Conservation (phyloP, 495 filamentous ascomycete species). For the Jackrogersella multiformis region DNA sequence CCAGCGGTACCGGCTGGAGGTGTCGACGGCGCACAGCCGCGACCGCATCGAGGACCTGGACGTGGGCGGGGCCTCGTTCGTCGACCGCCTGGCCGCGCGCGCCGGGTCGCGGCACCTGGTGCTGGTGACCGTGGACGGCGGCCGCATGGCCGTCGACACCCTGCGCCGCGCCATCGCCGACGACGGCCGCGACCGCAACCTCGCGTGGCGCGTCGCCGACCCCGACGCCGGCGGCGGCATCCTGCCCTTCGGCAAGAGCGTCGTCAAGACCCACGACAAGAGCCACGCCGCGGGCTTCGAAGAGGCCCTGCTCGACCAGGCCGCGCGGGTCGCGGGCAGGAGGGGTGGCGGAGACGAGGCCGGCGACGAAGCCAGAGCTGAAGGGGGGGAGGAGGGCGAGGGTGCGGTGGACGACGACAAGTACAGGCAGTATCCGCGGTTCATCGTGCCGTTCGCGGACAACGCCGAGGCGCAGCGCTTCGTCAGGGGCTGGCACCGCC, state of each 20-base stretch:
- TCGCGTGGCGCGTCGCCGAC: constrained; percentile 53
- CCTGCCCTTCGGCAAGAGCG: constrained; percentile 41
- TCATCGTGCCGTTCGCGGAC: constrained; percentile 60
- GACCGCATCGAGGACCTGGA: constrained; percentile 51
- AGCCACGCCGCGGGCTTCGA: not conserved
- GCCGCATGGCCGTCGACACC: constrained; percentile 34
- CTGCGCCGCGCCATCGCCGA: constrained; percentile 50
- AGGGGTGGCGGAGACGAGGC: constrained; percentile 2
- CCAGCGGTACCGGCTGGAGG: constrained; percentile 33
- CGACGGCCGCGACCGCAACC: constrained; percentile 56
- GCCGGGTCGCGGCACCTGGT: constrained; percentile 52
- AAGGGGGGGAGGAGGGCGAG: not conserved
- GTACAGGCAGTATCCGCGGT: constrained; percentile 48
- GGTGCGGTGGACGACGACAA: not conserved
- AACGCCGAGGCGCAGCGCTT: constrained; percentile 63
- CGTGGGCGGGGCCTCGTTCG: constrained; percentile 47
- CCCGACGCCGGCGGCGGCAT: constrained; percentile 31
- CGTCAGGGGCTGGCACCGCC: constrained; percentile 64
- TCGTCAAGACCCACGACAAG: constrained; percentile 32
- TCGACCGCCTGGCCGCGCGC: constrained; percentile 44
- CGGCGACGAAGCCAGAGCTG: too few relatives aligned
- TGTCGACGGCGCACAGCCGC: constrained; percentile 39
- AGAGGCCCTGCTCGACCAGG: constrained; percentile 11
- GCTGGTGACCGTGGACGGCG: constrained; percentile 57
- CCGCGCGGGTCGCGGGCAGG: not conserved